Evolutionary conservation across 1,139 yeast species (phyloP).

Genomic region (Geotrichum candidum): DNA sequence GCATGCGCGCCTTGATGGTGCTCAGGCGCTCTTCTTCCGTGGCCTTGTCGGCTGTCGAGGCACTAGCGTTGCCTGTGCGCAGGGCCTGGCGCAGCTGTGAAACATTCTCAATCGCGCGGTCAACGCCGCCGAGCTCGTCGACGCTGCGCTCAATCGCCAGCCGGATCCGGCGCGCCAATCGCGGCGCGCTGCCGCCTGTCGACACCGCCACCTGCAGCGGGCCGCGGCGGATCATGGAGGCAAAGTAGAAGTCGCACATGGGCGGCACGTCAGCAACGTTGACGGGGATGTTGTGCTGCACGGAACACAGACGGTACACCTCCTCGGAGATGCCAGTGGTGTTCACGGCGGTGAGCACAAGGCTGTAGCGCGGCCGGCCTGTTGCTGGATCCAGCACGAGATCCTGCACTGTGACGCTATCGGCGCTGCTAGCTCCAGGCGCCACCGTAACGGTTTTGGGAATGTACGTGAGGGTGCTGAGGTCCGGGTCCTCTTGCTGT

Average conservation of each 20-base stretch:
- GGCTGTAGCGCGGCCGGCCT: slow-evolving; percentile 41
- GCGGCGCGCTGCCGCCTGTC: slow-evolving; percentile 77
- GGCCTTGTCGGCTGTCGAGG: slow-evolving; percentile 13
- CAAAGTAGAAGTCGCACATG: slow-evolving; percentile 80
- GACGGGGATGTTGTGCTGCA: slow-evolving; percentile 50
- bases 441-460: slow-evolving; percentile 49
- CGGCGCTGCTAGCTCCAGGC: slow-evolving; percentile 15
- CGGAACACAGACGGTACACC: slow-evolving; percentile 53
- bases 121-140: slow-evolving; percentile 32
- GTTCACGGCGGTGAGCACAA: slow-evolving; percentile 72
- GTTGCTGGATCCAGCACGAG: slow-evolving; percentile 22
- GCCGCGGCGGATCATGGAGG: slow-evolving; percentile 72
- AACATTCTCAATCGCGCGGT: slow-evolving; percentile 56
- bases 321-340: slow-evolving; percentile 56
- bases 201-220: slow-evolving; percentile 76
- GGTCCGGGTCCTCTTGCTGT: slow-evolving; percentile 35
- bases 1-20: slow-evolving; percentile 60
- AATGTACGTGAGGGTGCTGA: slow-evolving; percentile 36
- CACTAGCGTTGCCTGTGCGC: slow-evolving; percentile 31
- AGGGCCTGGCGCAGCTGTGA: slow-evolving; percentile 52
- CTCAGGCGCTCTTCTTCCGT: slow-evolving; percentile 29
- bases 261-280: slow-evolving; percentile 83
- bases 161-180: slow-evolving; percentile 63
- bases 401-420: slow-evolving; percentile 9
- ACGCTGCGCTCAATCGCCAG: slow-evolving; percentile 47